Evolutionary conservation across 371 early-diverging fungal genomes (phyloP), one percentile per base, ranked within the genome.

Genomic region (Rhizopus stolonifer): DNA sequence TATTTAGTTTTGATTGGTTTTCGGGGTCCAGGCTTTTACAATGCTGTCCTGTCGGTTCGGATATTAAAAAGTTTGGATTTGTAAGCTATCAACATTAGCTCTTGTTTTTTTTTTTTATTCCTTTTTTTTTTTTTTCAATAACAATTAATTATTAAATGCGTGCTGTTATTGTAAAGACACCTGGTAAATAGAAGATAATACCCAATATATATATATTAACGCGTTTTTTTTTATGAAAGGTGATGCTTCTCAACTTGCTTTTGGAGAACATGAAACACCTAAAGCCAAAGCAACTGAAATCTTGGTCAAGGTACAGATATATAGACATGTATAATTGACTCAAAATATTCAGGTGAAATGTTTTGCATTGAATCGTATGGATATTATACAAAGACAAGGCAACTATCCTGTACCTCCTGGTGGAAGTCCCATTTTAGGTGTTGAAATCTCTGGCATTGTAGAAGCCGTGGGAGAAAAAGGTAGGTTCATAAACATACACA

Each of bases 301-400:
- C 6, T 77, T 91, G 10, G 83, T 91, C 56, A 82, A 86, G 62
- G 82, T 86, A 63, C 44, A 25, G 10, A 7, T 5, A 3, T 36
- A 5, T 15, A 5, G 15, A 11, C n/a, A 36, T n/a, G 11, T 11
- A 11, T 8, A 0, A 5, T 14, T 36, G n/a, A n/a, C 14, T 1
- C 4, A n/a, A 36, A 4, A 4, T 14, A 1, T 14, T 14, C 36
- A 79, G 77, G 67, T 82, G 24, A 72, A 80, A 58, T 67, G 62
- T 47, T 85, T 85, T 64, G 87, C 79, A 15, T 68, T 90, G 49
- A 92, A 90, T 56, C 80, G 92, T 11, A 86, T 89, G 86, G 92
- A 92, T 61, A 80, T 87, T 45, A 15, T 81, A 3, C 92, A 90
- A 69, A 81, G 92, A 47, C 67, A 84, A 48, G 90, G 90, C 2